These are phyloP conservation scores for Alternaria arbusti DNA, from an alignment of 2,329 filamentous ascomycete species.

Conservation along the genomic window DNA sequence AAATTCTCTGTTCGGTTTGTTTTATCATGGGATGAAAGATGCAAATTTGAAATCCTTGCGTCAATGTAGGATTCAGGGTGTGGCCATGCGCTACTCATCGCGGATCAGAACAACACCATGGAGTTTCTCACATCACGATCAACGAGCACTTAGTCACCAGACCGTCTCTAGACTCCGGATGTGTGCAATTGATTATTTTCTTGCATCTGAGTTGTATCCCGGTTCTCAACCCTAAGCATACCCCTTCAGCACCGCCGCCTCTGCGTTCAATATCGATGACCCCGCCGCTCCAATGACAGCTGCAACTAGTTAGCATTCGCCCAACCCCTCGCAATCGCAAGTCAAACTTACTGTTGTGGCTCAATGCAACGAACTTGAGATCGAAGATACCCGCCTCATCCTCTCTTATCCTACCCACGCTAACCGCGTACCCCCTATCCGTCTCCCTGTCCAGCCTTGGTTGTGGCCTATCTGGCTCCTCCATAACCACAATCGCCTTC, in stretches of 20 bases:
- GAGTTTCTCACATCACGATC: not conserved
- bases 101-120: not conserved
- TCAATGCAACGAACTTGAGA: constrained; percentile 91
- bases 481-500: constrained; percentile 84
- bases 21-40: not conserved
- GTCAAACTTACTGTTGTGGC: constrained; percentile 70
- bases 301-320: constrained; percentile 28
- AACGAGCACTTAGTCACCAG: not conserved
- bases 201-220: not conserved
- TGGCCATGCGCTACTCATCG: not conserved
- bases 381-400: constrained; percentile 91
- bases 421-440: constrained; percentile 85
- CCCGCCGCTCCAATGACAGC: constrained; percentile 96
- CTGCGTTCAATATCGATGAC: constrained; percentile 91
- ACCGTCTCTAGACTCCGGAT: not conserved
- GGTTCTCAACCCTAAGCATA: constrained; percentile 58
- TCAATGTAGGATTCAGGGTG: not conserved
- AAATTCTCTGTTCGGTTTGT: not conserved
- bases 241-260: constrained; percentile 89
- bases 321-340: constrained; percentile 30
- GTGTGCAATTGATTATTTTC: not conserved
- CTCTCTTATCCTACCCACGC: constrained; percentile 83
- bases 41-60: not conserved
- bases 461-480: constrained; percentile 88
- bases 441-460: constrained; percentile 88